Evolutionary conservation across 2,329 filamentous ascomycete species (phyloP).

Genomic region (Aspergillus jensenii): DNA sequence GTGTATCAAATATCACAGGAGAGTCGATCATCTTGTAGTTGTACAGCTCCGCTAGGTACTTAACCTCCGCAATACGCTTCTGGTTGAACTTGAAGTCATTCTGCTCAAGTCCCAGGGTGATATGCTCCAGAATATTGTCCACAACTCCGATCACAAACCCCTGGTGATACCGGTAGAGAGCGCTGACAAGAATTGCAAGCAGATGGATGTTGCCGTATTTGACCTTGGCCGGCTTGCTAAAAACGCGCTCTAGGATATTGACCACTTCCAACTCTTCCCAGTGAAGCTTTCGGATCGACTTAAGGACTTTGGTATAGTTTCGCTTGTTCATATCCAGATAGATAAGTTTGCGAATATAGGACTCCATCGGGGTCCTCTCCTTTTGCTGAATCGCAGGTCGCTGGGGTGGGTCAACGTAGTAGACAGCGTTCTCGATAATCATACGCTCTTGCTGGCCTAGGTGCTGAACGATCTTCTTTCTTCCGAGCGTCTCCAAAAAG

Average conservation of each 20-base stretch:
- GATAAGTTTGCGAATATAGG: slow-evolving; percentile 88
- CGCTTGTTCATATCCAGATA: slow-evolving; percentile 93
- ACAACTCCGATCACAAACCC: slow-evolving; percentile 89
- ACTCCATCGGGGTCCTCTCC: slow-evolving; percentile 87
- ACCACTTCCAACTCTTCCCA: slow-evolving; percentile 94
- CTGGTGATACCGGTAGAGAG: slow-evolving; percentile 87
- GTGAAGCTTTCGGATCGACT: slow-evolving; percentile 90
- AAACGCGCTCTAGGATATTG: slow-evolving; percentile 79
- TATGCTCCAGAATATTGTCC: slow-evolving; percentile 85
- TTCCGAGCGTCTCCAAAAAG: slow-evolving; percentile 90
- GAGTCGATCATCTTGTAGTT: slow-evolving; percentile 98
- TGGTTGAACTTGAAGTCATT: slow-evolving; percentile 99
- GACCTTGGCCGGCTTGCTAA: slow-evolving; percentile 94
- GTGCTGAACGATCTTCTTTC: slow-evolving; percentile 94
- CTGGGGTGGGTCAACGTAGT: slow-evolving; percentile 95
- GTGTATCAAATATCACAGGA: slow-evolving; percentile 87
- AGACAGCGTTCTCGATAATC: slow-evolving; percentile 96
- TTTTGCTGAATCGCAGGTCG: slow-evolving; percentile 94
- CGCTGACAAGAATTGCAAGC: slow-evolving; percentile 82
- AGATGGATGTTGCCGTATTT: slow-evolving; percentile 97
- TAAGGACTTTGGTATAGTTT: slow-evolving; percentile 89
- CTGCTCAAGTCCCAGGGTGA: slow-evolving; percentile 83
- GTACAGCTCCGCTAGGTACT: slow-evolving; percentile 94
- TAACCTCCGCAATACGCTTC: slow-evolving; percentile 89
- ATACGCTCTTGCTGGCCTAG: slow-evolving; percentile 95